Conservation (phyloP, 23 red algal species). For the Porphyridium purpureum region DNA sequence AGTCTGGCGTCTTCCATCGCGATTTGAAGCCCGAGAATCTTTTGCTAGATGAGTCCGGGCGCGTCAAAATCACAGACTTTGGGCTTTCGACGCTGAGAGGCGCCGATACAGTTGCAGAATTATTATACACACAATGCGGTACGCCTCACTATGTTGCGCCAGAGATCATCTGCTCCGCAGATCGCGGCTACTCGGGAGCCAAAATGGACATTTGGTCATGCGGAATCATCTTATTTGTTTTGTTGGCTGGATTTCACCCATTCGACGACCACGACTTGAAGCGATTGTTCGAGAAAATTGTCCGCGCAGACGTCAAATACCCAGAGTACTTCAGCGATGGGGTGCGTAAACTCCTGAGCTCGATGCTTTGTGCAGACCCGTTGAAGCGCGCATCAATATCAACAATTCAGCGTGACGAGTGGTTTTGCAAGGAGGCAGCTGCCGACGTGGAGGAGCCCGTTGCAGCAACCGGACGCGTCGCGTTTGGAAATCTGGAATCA, state of each 20-base stretch:
- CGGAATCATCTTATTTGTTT: conserved; percentile 51
- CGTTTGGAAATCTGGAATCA: no score
- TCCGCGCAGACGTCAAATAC: conserved; percentile 43
- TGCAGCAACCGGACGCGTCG: no score
- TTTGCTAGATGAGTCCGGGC: conserved; percentile 1
- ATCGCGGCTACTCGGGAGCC: conserved; percentile 49
- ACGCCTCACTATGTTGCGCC: conserved; percentile 62
- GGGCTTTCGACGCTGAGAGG: conserved; percentile 5
- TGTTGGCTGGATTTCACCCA: conserved; percentile 32
- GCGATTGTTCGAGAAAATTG: conserved; percentile 41
- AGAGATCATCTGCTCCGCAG: conserved; percentile 53
- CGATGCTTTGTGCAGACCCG: no score
- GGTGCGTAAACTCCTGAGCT: no score
- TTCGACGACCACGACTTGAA: conserved; percentile 68
- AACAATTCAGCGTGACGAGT: no score
- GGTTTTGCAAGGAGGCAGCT: no score
- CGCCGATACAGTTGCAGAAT: conserved; percentile 36
- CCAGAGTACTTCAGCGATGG: no score
- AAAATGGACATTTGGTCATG: conserved; percentile 75
- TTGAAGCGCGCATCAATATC: no score
- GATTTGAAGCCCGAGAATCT: conserved; percentile 25
- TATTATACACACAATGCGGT: conserved; percentile 55
- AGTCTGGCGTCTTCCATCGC: conserved; percentile 13
- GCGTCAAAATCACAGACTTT: conserved; percentile 10
- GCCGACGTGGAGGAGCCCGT: no score